A percentile compares a stretch with the other conserved stretches of the same genome.
These are phyloP conservation scores for Eutrema heterophyllum DNA, from an alignment of 345 rosid genomes.

Conservation along the genomic window DNA sequence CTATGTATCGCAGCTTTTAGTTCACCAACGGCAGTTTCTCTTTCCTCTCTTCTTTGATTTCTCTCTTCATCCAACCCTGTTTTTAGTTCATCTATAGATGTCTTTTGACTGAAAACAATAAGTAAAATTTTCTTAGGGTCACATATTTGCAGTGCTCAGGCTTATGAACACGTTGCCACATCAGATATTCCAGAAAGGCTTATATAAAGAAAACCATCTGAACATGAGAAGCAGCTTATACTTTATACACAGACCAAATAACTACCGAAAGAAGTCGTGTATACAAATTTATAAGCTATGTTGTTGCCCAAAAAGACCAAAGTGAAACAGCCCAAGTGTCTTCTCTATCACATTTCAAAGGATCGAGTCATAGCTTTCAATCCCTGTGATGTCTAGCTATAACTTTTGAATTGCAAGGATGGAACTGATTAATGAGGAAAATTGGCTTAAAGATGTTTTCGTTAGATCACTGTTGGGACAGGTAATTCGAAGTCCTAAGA, in stretches of 20 bases:
- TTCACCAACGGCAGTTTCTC: constrained; percentile 67
- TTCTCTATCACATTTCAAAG: neutral
- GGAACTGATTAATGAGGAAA: neutral
- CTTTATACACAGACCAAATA: neutral
- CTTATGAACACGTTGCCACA: neutral
- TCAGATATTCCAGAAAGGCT: neutral
- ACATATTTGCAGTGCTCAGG: neutral
- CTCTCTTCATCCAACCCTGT: constrained; percentile 72
- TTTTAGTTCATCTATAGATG: constrained; percentile 71
- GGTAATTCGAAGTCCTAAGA: neutral
- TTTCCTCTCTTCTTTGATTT: constrained; percentile 77
- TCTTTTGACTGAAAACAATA: constrained; percentile 66
- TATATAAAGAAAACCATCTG: neutral
- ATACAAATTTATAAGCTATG: neutral
- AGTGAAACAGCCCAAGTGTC: neutral
- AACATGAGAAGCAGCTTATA: neutral
- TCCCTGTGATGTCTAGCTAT: neutral
- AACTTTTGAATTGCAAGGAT: neutral
- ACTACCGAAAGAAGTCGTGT: neutral
- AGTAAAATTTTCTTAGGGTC: neutral
- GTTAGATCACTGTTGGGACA: neutral
- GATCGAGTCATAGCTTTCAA: neutral
- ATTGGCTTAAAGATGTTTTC: neutral
- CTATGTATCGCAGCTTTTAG: constrained; percentile 70
- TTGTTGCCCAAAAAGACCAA: neutral